Evolutionary conservation across 805 yeast genomes (phyloP), one percentile per base, ranked within the genome.

Genomic region (Wickerhamomyces canadensis): DNA sequence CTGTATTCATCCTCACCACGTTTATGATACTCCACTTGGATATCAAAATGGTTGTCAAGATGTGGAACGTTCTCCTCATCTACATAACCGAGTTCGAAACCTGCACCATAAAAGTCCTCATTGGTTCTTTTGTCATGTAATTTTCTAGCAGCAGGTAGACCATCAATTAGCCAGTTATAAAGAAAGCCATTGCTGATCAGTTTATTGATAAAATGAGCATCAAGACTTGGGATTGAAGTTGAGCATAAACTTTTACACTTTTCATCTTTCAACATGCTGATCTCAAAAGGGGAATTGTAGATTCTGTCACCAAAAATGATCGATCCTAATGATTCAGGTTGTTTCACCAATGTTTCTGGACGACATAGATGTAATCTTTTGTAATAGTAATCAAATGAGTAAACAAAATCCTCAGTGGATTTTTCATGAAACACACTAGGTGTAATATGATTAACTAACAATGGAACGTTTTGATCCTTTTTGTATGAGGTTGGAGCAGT

Each of bases 281-380:
- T 65, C 35, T 80, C 76, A 54, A 85, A 87, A 6, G 98, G 97
- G 9, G 98, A 88, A 54, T 85, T 80, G 68, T 84, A 88, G 45
- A 93, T 88, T 57, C 98, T 73, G 62, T 93, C 98, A 46, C 98
- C 98, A 58, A 93, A 88, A 41, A 93, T 73, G 47, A 93, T 82
- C 2, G 97, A 81, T 8, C 98, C 98, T 36, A 93, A 70, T 10
- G 94, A 81, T 62, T 88, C 98, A 45, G 85, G 78, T 58, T 87
- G 95, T 51, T 82, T 82, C 22, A 43, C 59, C 12, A 46, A 33
- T 21, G 58, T 51, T 19, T 55, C 47, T 1, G 98, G 98, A 40
- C 60, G 57, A 62, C 98, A 93, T 61, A 89, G 86, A 53, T 83
- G 86, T 55, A 93, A 81, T 47, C 78, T 77, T 24, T 80, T 79